phyloP scores from a whole-genome alignment of 305 asterid genomes.

The Fraxinus greggii region DNA sequence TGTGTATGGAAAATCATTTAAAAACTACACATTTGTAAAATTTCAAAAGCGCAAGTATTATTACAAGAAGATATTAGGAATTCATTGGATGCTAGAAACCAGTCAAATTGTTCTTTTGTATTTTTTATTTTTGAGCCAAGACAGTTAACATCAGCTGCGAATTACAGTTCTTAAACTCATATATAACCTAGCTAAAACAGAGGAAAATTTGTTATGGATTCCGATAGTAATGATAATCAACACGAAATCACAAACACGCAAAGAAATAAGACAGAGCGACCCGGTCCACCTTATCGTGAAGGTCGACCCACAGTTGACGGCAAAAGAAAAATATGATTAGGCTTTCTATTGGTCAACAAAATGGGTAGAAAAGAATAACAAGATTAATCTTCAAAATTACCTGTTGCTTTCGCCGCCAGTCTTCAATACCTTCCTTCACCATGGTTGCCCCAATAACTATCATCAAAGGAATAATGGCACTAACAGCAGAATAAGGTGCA shows the following conservation, averaged over 20 bases:
- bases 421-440: constrained; percentile 83
- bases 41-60: neutral
- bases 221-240: neutral
- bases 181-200: neutral
- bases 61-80: neutral
- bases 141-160: neutral
- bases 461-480: constrained; percentile 69
- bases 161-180: neutral
- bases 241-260: neutral
- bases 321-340: neutral
- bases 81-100: neutral
- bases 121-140: neutral
- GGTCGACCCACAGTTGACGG: neutral
- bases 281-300: neutral
- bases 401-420: constrained; percentile 72
- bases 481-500: constrained; percentile 70
- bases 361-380: neutral
- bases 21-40: neutral
- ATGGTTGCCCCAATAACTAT: constrained; percentile 76
- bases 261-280: neutral
- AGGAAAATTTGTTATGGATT: neutral
- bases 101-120: neutral
- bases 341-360: neutral
- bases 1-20: neutral
- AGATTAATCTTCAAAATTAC: constrained; percentile 35